Evolutionary conservation across 306 rosid genomes (phyloP), one percentile per base, ranked within the genome.

Genomic region (Calophaca sinica): DNA sequence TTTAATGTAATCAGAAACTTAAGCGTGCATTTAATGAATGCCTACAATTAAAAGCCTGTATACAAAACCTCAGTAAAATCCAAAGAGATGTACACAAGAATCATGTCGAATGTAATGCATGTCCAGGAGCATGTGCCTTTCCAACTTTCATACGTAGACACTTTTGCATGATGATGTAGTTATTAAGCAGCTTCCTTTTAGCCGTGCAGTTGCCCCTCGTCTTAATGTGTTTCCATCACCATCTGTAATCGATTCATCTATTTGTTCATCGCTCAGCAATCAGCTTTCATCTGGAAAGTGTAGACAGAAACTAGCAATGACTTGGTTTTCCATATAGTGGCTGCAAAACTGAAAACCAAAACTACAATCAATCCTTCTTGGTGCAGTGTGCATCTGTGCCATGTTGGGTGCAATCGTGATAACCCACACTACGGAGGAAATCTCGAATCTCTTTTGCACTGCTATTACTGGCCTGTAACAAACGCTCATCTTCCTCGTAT

Each of bases 331-430:
- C 66, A 65, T 14, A 61, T 9, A 62, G 68, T 45, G 9, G 53
- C 33, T 68, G 68, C 70, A 84, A 63, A 59, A 52, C 60, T 31
- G 58, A 54, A 69, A 44, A 38, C 79, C 36, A 9, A 6, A 32
- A 60, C 55, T 35, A 60, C n/a, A 65, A 70, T 81, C 80, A 87
- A 76, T 75, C 85, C 79, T 83, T 84, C 85, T 96, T 92, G 80
- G 88, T 83, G 88, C 97, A 92, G 77, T 90, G 98, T 13, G 99
- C 98, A 85, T 96, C 99, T 6, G 98, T 90, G 72, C 93, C 98
- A 76, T 84, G 98, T 82, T 84, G 87, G 14, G 89, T 90, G 79
- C 98, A 96, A 68, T 86, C 86, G 65, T 69, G 71, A 65, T 96
- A 96, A 45, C 99, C 99, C 72, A 96, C 90, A 77, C 81, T 82